A percentile compares a stretch with the other conserved stretches of the same genome.
Evolutionary conservation across 2,329 filamentous ascomycete species (phyloP).

Genomic region (Colletotrichum tamarilloi): DNA sequence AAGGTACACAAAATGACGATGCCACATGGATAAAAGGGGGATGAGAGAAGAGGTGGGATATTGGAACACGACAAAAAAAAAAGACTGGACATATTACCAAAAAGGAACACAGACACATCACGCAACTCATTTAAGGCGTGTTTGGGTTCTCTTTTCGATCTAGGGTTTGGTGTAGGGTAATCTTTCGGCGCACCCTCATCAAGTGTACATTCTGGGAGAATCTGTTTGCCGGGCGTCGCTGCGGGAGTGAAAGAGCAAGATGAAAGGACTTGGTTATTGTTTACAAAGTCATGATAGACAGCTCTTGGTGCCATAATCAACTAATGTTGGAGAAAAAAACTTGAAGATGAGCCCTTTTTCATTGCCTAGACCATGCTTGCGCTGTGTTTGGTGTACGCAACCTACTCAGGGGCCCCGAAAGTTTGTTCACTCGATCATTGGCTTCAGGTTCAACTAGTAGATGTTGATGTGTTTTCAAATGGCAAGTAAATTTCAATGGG

Average conservation of each 20-base stretch:
- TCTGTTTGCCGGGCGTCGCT: constrained; percentile 19
- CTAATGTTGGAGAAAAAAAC: constrained; percentile 31
- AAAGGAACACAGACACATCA: not conserved
- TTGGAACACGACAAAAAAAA: constrained; percentile 2
- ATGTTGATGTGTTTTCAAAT: not conserved
- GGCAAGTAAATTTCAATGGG: not conserved
- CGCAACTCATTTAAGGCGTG: constrained; percentile 5
- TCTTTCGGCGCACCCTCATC: not conserved
- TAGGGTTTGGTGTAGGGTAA: not conserved
- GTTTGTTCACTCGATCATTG: not conserved
- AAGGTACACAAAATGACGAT: not conserved
- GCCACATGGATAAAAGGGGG: not conserved
- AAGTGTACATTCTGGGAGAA: constrained; percentile 31
- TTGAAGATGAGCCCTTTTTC: not conserved
- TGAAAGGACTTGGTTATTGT: constrained; percentile 19
- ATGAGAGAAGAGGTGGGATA: not conserved
- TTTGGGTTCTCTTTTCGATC: not conserved
- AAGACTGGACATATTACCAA: constrained; percentile 34
- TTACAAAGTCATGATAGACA: constrained; percentile 31
- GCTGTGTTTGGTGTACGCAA: not conserved
- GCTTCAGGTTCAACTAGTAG: no score
- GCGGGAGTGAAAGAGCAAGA: constrained; percentile 18
- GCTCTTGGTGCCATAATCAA: constrained; percentile 32
- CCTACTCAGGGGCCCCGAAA: not conserved
- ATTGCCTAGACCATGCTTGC: not conserved